Evolutionary conservation across 2,329 filamentous ascomycete genomes (phyloP).

Genomic region (Hypoxylon sp.): DNA sequence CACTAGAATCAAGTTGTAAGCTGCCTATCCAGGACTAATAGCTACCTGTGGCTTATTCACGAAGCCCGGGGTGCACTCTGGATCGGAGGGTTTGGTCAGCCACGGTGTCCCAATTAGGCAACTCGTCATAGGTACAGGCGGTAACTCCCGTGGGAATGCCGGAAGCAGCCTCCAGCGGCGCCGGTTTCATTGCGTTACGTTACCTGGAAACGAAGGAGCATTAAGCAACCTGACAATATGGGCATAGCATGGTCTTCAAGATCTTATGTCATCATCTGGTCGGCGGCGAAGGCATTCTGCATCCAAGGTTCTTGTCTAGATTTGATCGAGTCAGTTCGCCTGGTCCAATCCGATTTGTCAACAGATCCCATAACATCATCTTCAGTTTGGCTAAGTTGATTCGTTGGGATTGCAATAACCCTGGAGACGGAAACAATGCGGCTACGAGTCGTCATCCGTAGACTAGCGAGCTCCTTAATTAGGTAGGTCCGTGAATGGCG

Average conservation of each 20-base stretch:
- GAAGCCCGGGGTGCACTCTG: slow-evolving; percentile 4
- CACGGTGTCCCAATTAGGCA: slow-evolving; percentile 28
- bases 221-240: background rate
- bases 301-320: slow-evolving; percentile 5
- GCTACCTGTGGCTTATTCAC: slow-evolving; percentile 14
- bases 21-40: slow-evolving; percentile 13
- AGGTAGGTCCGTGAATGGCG: slow-evolving; percentile 32
- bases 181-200: slow-evolving; percentile 18
- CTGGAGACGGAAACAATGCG: slow-evolving; percentile 13
- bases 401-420: slow-evolving; percentile 7
- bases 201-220: slow-evolving; percentile 16
- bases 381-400: slow-evolving; percentile 18
- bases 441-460: slow-evolving; percentile 15
- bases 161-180: slow-evolving; percentile 5
- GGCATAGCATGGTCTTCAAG: slow-evolving; percentile 12
- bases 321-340: slow-evolving; percentile 13
- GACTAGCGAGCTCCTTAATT: slow-evolving; percentile 19
- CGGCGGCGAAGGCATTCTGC: slow-evolving; percentile 14
- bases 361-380: slow-evolving; percentile 7
- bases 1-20: slow-evolving; percentile 4
- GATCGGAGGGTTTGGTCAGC: slow-evolving; percentile 6
- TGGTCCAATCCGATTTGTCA: slow-evolving; percentile 14
- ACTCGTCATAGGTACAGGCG: slow-evolving; percentile 15
- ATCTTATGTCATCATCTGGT: slow-evolving; percentile 10
- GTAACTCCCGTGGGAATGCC: slow-evolving; percentile 10